Conservation (phyloP, 1,139 yeast genomes). For the Spencermartinsiella ligniputridi region DNA sequence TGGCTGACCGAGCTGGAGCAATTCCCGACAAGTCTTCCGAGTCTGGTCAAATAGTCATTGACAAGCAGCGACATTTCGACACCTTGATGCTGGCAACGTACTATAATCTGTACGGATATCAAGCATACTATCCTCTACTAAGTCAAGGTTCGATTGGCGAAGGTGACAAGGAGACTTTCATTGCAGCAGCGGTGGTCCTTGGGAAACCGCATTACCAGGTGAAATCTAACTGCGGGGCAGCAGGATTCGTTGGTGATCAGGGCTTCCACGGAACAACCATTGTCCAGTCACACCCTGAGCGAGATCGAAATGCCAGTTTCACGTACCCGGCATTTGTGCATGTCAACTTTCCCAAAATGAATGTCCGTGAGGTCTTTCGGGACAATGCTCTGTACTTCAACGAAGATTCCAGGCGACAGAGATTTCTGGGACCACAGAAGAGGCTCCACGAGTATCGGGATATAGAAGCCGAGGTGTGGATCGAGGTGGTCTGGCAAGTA, state of each 20-base stretch:
- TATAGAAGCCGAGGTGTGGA: conserved; percentile 59
- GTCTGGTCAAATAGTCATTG: conserved; percentile 72
- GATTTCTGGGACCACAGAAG: conserved; percentile 25
- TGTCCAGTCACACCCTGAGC: conserved; percentile 63
- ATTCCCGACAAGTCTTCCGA: conserved; percentile 78
- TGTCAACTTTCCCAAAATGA: conserved; percentile 60
- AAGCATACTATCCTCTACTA: conserved; percentile 74
- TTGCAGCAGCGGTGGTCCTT: conserved; percentile 69
- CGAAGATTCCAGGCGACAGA: conserved; percentile 42
- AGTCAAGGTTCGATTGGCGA: conserved; percentile 87
- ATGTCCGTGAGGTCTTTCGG: conserved; percentile 39
- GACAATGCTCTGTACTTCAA: conserved; percentile 32
- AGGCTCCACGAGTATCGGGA: conserved; percentile 31
- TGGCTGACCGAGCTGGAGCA: conserved; percentile 62
- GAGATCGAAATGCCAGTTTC: conserved; percentile 8
- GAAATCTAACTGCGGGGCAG: conserved; percentile 48
- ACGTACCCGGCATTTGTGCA: conserved; percentile 52
- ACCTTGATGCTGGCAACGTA: conserved; percentile 64
- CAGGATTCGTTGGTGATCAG: conserved; percentile 23
- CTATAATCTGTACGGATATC: conserved; percentile 75
- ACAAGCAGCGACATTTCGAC: conserved; percentile 59
- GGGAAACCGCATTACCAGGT: conserved; percentile 62
- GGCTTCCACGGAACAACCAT: conserved; percentile 57
- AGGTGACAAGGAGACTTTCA: conserved; percentile 84
- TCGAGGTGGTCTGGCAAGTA: conserved; percentile 51